These are phyloP conservation scores for Acmispon strigosus DNA, from an alignment of 306 rosid species.

Conservation along the genomic window DNA sequence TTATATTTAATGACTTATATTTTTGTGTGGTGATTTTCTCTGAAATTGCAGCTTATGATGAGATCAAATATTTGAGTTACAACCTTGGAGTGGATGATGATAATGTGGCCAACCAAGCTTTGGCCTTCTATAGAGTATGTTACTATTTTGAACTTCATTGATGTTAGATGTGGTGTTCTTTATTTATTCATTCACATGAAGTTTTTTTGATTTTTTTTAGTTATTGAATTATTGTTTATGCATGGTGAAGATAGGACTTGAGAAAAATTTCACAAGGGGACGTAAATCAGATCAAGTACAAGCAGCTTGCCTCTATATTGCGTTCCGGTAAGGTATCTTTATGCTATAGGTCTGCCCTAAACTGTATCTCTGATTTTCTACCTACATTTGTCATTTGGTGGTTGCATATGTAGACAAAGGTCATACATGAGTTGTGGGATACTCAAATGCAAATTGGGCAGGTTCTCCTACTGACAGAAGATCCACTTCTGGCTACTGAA, in stretches of 20 bases:
- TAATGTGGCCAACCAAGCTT: slow-evolving; percentile 36
- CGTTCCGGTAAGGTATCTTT: slow-evolving; percentile 54
- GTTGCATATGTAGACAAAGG: neutral
- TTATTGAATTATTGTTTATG: slow-evolving; percentile 17
- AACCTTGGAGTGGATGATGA: slow-evolving; percentile 50
- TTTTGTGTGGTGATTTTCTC: neutral
- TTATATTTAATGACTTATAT: neutral
- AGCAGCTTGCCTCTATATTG: slow-evolving; percentile 85
- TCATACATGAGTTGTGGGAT: no score
- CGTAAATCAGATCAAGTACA: slow-evolving; percentile 64
- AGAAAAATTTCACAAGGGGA: slow-evolving; percentile 69
- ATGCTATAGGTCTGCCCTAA: neutral
- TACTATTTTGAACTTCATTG: neutral
- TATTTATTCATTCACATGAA: neutral
- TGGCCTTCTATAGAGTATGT: slow-evolving; percentile 55
- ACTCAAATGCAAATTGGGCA: no score
- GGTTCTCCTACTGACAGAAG: no score
- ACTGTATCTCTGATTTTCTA: neutral
- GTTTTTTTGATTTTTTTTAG: neutral
- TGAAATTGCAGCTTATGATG: slow-evolving; percentile 38
- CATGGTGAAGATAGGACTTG: slow-evolving; percentile 64
- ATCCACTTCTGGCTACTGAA: no score
- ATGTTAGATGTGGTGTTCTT: neutral
- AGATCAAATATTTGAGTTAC: slow-evolving; percentile 29
- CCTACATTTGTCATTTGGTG: neutral